Percentiles rank a stretch among this genome's conserved stretches.
Evolutionary conservation across 495 filamentous ascomycete genomes (phyloP).

Genomic region (Letharia columbiana): DNA sequence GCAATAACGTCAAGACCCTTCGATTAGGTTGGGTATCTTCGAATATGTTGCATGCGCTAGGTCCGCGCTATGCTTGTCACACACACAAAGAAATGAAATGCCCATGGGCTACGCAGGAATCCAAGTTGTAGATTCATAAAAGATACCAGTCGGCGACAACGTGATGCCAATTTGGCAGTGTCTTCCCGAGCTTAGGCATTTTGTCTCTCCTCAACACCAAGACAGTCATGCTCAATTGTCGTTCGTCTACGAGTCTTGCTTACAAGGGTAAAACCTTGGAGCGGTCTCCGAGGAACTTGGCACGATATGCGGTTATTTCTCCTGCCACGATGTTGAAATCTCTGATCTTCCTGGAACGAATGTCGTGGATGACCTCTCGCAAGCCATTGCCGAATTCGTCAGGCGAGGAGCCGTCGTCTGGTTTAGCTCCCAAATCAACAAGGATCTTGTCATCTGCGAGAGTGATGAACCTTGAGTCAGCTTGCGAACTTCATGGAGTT

Average conservation of each 20-base stretch:
- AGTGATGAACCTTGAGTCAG: slow-evolving; percentile 53
- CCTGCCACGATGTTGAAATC: slow-evolving; percentile 74
- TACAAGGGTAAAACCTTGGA: slow-evolving; percentile 33
- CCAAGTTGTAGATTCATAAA: not conserved
- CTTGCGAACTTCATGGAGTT: slow-evolving; percentile 38
- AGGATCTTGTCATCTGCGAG: slow-evolving; percentile 77
- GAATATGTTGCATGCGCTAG: slow-evolving; percentile 11
- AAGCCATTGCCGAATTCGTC: slow-evolving; percentile 68
- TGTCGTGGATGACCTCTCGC: slow-evolving; percentile 61
- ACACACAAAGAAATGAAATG: not conserved
- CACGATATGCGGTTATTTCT: slow-evolving; percentile 77
- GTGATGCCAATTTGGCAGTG: not conserved
- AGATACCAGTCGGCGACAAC: not conserved
- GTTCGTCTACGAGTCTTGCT: slow-evolving; percentile 10
- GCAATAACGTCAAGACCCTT: not conserved
- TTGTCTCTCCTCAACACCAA: not conserved
- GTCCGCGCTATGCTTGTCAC: slow-evolving; percentile 9
- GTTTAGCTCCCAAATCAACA: slow-evolving; percentile 61
- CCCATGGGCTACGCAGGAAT: slow-evolving; percentile 9
- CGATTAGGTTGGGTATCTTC: slow-evolving; percentile 9
- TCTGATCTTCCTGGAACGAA: slow-evolving; percentile 64
- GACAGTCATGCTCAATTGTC: not conserved
- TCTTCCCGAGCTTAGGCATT: not conserved
- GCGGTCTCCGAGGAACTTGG: slow-evolving; percentile 51
- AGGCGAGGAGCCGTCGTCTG: slow-evolving; percentile 60